phyloP scores from a whole-genome alignment of 2,329 filamentous ascomycete genomes.

The Fusarium buxicola region DNA sequence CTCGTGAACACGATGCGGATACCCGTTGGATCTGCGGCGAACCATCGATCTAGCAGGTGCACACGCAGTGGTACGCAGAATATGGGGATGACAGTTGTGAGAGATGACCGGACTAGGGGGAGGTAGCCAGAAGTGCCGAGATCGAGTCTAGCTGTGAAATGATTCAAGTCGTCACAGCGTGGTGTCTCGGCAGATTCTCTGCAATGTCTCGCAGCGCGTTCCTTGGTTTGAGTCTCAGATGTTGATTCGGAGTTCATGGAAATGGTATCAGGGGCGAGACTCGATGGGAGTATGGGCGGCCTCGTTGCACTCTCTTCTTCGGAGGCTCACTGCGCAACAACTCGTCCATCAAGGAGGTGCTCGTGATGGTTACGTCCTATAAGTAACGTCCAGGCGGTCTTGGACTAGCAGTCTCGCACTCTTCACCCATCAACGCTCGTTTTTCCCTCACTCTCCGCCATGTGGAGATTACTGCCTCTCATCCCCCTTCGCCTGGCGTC shows the following conservation, averaged over 20 bases:
- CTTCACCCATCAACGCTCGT: constrained; percentile 25
- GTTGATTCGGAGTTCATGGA: background rate
- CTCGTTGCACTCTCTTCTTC: constrained; percentile 7
- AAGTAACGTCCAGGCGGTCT: constrained; percentile 28
- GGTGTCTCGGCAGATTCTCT: constrained; percentile 39
- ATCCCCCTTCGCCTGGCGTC: constrained; percentile 11
- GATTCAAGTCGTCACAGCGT: constrained; percentile 2
- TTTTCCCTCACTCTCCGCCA: constrained; percentile 21
- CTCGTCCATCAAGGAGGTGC: background rate
- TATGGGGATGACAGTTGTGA: background rate
- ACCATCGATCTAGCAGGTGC: constrained; percentile 28
- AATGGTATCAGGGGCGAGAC: background rate
- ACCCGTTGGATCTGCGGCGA: constrained; percentile 23
- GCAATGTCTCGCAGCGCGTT: constrained; percentile 9
- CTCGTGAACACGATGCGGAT: constrained; percentile 25
- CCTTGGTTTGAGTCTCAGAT: background rate
- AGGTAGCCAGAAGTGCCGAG: constrained; percentile 20
- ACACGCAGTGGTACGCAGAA: constrained; percentile 22
- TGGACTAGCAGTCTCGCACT: background rate
- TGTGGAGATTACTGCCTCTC: constrained; percentile 38
- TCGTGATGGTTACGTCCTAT: constrained; percentile 20
- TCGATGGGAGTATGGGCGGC: background rate
- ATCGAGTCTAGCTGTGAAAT: constrained; percentile 7
- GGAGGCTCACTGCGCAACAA: background rate
- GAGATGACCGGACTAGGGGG: background rate